Conservation (phyloP, 1,284 basidiomycete species). For the Tilletia horrida region DNA sequence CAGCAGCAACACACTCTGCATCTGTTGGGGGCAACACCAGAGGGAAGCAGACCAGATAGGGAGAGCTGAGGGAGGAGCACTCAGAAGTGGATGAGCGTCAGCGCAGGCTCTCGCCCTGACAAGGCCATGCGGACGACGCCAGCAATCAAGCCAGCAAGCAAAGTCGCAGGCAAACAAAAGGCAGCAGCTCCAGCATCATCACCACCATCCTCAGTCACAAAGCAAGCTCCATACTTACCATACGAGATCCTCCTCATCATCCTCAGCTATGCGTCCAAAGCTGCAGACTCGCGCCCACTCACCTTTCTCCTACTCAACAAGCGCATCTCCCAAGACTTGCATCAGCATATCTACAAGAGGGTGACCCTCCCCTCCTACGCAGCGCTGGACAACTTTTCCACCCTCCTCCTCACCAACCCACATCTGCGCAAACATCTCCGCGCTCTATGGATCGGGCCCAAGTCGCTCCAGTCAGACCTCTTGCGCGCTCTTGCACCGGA, state of each 20-base stretch:
- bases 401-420: constrained; percentile 25
- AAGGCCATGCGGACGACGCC: too few relatives aligned
- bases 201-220: too few relatives aligned
- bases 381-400: constrained; percentile 33
- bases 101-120: too few relatives aligned
- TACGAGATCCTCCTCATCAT: constrained; percentile 32
- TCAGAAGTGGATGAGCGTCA: too few relatives aligned
- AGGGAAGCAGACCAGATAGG: too few relatives aligned
- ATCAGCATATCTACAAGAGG: constrained; percentile 29
- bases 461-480: constrained; percentile 39
- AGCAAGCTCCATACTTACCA: constrained; percentile 19
- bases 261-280: constrained; percentile 28
- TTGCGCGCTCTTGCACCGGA: constrained; percentile 44
- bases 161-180: too few relatives aligned
- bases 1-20: too few relatives aligned
- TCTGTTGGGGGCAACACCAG: too few relatives aligned
- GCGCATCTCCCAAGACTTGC: constrained; percentile 28
- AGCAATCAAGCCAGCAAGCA: too few relatives aligned
- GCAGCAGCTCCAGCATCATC: too few relatives aligned
- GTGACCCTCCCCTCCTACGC: constrained; percentile 30
- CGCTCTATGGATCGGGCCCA: constrained; percentile 46
- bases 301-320: constrained; percentile 33
- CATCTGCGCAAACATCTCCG: constrained; percentile 37
- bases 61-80: too few relatives aligned
- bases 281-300: constrained; percentile 15